Evolutionary conservation across 805 yeast genomes (phyloP).

Genomic region (Priceomyces medius): DNA sequence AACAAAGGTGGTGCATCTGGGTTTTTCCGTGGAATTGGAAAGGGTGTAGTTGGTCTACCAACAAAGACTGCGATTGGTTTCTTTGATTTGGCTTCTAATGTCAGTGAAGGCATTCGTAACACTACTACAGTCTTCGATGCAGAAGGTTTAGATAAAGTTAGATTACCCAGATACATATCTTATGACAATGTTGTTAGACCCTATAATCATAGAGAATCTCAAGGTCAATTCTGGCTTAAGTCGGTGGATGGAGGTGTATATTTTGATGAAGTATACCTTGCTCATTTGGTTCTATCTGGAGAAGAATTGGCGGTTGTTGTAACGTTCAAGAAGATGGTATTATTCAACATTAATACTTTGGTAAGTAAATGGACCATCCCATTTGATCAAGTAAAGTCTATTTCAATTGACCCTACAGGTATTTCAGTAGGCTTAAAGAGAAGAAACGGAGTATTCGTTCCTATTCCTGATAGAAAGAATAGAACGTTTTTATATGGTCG

Average conservation of each 20-base stretch:
- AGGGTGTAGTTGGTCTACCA: conserved; percentile 92
- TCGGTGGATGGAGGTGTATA: conserved; percentile 77
- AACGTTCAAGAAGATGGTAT: conserved; percentile 66
- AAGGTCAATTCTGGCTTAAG: conserved; percentile 92
- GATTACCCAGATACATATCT: conserved; percentile 77
- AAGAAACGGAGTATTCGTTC: conserved; percentile 61
- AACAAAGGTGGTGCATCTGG: conserved; percentile 87
- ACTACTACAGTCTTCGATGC: conserved; percentile 88
- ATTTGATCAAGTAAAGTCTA: conserved; percentile 64
- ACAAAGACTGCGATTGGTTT: conserved; percentile 96
- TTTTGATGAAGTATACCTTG: conserved; percentile 71
- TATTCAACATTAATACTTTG: conserved; percentile 62
- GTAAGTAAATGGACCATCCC: conserved; percentile 69
- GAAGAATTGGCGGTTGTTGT: conserved; percentile 75
- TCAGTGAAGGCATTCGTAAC: conserved; percentile 90
- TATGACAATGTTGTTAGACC: conserved; percentile 73
- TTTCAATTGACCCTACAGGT: conserved; percentile 78
- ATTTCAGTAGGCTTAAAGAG: conserved; percentile 62
- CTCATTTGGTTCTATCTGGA: conserved; percentile 82
- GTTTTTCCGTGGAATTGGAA: conserved; percentile 89
- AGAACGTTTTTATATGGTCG: conserved; percentile 65
- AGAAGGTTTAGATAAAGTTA: conserved; percentile 71
- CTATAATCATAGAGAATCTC: conserved; percentile 78
- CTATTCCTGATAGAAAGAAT: conserved; percentile 66
- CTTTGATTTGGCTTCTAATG: conserved; percentile 86